A percentile compares a stretch with the other conserved stretches of the same genome.
phyloP scores from a whole-genome alignment of 2,329 filamentous ascomycete species.

The Didymella glomerata region DNA sequence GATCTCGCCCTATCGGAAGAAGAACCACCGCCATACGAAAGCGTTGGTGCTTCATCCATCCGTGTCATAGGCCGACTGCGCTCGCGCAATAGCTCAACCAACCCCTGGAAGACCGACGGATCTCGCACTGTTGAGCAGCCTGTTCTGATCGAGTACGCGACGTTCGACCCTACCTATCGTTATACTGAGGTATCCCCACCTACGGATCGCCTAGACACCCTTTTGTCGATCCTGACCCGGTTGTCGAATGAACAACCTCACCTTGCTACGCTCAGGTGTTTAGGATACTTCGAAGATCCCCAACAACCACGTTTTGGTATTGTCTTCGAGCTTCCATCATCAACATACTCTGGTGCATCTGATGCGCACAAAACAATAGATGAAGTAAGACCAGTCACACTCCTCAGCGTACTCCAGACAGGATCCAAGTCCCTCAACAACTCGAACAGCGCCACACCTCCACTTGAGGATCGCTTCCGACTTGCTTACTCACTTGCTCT shows the following conservation, averaged over 20 bases:
- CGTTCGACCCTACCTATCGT: constrained; percentile 58
- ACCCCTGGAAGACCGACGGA: constrained; percentile 51
- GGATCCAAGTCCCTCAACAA: constrained; percentile 55
- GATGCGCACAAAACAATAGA: constrained; percentile 61
- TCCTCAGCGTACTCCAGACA: constrained; percentile 59
- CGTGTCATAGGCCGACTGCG: constrained; percentile 57
- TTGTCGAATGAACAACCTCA: constrained; percentile 46
- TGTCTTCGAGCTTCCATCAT: constrained; percentile 75
- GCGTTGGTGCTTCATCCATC: constrained; percentile 55
- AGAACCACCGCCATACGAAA: constrained; percentile 60
- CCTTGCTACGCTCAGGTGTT: constrained; percentile 63
- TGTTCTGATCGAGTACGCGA: constrained; percentile 75
- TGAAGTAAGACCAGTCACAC: constrained; percentile 54
- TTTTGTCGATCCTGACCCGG: constrained; percentile 47
- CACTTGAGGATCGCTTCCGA: constrained; percentile 78
- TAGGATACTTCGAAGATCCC: constrained; percentile 78
- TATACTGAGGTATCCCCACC: constrained; percentile 58
- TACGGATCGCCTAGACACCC: constrained; percentile 54
- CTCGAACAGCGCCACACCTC: constrained; percentile 54
- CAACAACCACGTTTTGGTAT: constrained; percentile 74
- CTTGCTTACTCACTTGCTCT: constrained; percentile 76
- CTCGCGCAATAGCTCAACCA: constrained; percentile 46
- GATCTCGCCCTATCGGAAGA: constrained; percentile 57
- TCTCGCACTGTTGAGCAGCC: constrained; percentile 55
- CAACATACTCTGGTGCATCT: constrained; percentile 54